phyloP scores from a whole-genome alignment of 805 yeast genomes.

The Kuraishia floccosa region DNA sequence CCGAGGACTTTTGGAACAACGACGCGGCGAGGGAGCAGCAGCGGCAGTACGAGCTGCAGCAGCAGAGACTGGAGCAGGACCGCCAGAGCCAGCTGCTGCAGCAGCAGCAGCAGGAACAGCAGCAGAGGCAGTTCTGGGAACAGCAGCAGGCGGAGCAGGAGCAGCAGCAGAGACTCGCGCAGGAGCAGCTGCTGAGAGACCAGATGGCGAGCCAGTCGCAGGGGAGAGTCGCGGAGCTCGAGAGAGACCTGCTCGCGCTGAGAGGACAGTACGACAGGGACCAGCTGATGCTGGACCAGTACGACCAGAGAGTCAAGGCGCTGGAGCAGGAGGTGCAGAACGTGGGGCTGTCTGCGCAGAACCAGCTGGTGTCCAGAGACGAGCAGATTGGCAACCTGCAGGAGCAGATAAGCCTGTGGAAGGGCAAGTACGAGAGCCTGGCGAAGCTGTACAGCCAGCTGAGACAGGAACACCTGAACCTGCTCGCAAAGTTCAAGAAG shows the following conservation, averaged over 20 bases:
- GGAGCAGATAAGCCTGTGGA: conserved; percentile 72
- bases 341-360: conserved; percentile 52
- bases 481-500: conserved; percentile 68
- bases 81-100: conserved; percentile 52
- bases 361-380: conserved; percentile 66
- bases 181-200: conserved; percentile 54
- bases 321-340: conserved; percentile 62
- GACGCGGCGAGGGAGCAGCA: conserved; percentile 32
- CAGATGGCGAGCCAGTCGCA: conserved; percentile 68
- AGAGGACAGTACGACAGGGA: conserved; percentile 80
- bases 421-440: conserved; percentile 75
- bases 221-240: conserved; percentile 70
- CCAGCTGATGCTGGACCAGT: conserved; percentile 74
- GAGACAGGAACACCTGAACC: conserved; percentile 81
- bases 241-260: conserved; percentile 65
- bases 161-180: conserved; percentile 58
- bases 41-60: conserved; percentile 44
- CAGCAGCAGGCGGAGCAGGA: conserved; percentile 65
- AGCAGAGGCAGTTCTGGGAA: conserved; percentile 65
- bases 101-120: conserved; percentile 57
- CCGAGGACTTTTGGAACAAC: conserved; percentile 29
- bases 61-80: conserved; percentile 46
- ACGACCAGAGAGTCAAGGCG: conserved; percentile 74
- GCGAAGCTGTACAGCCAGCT: conserved; percentile 86
- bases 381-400: conserved; percentile 58